Evolutionary conservation across 768 basidiomycete species (phyloP).

Genomic region (Naganishia vaughanmartiniae): DNA sequence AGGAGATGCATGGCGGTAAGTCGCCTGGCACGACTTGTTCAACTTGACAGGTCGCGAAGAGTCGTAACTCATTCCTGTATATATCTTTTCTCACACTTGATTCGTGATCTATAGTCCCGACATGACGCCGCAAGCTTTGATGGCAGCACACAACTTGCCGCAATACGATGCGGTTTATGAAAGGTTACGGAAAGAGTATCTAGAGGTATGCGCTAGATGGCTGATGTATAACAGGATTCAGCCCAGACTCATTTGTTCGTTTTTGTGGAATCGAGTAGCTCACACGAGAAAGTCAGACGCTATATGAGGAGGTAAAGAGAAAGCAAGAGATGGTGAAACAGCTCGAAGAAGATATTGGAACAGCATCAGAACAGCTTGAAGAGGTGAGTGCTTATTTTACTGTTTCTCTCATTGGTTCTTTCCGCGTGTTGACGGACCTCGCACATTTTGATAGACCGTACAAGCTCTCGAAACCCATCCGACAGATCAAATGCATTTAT

Average conservation of each 20-base stretch:
- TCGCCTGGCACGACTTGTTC: background rate
- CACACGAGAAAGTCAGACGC: slow-evolving; percentile 11
- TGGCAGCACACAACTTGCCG: slow-evolving; percentile 44
- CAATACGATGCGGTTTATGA: slow-evolving; percentile 46
- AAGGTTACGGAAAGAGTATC: slow-evolving; percentile 42
- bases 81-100: background rate
- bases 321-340: slow-evolving; percentile 24
- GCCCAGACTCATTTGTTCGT: slow-evolving; percentile 1
- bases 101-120: slow-evolving; percentile 37
- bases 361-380: slow-evolving; percentile 35
- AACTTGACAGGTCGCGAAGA: background rate
- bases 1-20: slow-evolving; percentile 49
- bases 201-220: slow-evolving; percentile 31
- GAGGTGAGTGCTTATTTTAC: slow-evolving; percentile 37
- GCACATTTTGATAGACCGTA: slow-evolving; percentile 4
- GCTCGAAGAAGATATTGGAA: slow-evolving; percentile 27
- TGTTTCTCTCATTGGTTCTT: background rate
- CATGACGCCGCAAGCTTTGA: slow-evolving; percentile 42
- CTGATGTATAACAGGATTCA: background rate
- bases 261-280: background rate
- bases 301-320: slow-evolving; percentile 24
- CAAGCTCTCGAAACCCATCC: slow-evolving; percentile 19
- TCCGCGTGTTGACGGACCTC: background rate
- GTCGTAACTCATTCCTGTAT: background rate
- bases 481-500: slow-evolving; percentile 16